Evolutionary conservation across 345 rosid species (phyloP), one percentile per base, ranked within the genome.

Genomic region (Turritis glabra): DNA sequence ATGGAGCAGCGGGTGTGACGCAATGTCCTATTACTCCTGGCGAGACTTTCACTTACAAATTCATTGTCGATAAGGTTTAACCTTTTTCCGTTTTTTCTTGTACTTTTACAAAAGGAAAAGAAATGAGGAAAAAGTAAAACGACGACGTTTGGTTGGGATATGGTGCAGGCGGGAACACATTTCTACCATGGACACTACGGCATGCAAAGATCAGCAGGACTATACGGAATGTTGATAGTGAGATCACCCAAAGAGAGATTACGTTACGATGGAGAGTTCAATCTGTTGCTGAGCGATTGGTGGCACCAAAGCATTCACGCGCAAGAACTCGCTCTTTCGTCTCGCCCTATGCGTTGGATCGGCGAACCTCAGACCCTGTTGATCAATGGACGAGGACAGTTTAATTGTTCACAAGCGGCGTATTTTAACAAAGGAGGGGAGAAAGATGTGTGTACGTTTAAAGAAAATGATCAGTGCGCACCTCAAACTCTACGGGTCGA

Each of bases 161-260:
- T 10, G 44, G 22, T 79, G 59, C 82, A 93, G 97, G 76, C 91
- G 0, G 97, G 97, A 44, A 93, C 97, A 63, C 86, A 87, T 64
- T 89, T 91, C 69, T 93, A 91, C 71, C 96, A 93, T 44, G 98
- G 90, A 19, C 98, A 93, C 72, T 81, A 81, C 7, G 97, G 97
- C 5, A 93, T 91, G 96, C 98, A 91, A 38, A 84, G 98, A 70
- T 84, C 92, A 7, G 89, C 92, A 0, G 97, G 98, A 25, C 50
- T 91, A 0, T 91, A 89, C 35, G 97, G 94, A 8, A 82, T 89
- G 7, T 47, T 93, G 25, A 85, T 93, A 40, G 96, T 88, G 77
- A 89, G 9, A 83, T 85, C 60, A 76, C 82, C 14, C 41, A 82
- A 19, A 87, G 88, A 67, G 65, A 83, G 51, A 61, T 84, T 93